Evolutionary conservation across 1,284 basidiomycete species (phyloP), one percentile per base, ranked within the genome.

Genomic region (Marasmius tenuissimus): DNA sequence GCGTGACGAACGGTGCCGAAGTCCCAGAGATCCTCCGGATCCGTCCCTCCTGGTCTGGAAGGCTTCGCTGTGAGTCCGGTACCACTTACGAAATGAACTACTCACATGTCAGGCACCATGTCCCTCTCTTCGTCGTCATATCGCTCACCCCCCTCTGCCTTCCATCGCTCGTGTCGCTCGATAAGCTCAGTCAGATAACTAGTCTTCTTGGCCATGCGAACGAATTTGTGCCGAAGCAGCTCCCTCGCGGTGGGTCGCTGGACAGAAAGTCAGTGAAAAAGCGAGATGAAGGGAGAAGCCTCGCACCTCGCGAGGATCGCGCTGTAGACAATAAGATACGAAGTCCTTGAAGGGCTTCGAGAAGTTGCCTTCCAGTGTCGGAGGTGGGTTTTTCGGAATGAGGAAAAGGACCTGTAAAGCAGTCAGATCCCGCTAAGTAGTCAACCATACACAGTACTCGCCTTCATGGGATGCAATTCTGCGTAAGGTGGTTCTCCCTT

Each of bases 391-490:
- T 81, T 98, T 98, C 20, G 97, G 97, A 61, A 99, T 99, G 62
- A 99, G 82, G 82, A 99, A 99, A 38, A 99, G 83, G 18, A 98
- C 96, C 93, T 94, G 16, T 27, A 40, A 42, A 59, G 49, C 66
- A 58, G 35, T 48, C n/a, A 33, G 11, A 45, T n/a, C 16, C 18
- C 12, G n/a, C 8, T 20, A 45, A 16, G 37, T 10, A 12, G 65
- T 73, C 34, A 64, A 92, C 2, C 6, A 51, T 22, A n/a, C 34
- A 35, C 27, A 20, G n/a, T 14, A n/a, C 50, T 33, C 33, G 10
- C 94, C 85, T 98, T 98, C 97, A 99, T 99, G 4, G 97, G 97
- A 78, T 99, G 97, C 51, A 98, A 78, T 69, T 98, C 96, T 1
- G 97, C 96, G 71, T 98, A 98, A 2, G 97, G 97, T 20, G 97